Evolutionary conservation across 1,139 yeast species (phyloP).

Genomic region (Kurtzmaniella quercitrusa): DNA sequence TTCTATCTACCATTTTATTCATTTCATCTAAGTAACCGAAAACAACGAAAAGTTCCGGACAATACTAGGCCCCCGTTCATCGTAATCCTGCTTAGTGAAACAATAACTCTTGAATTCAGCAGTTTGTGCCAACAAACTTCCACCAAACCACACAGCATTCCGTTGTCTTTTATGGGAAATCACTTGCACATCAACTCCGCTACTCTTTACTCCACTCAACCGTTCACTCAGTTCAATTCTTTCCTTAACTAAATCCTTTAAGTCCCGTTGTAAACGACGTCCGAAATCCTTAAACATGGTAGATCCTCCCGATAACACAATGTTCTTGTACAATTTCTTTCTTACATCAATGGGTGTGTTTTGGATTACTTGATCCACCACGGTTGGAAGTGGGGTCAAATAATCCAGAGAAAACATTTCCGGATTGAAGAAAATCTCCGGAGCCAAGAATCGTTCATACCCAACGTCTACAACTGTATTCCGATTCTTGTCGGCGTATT

Average conservation of each 20-base stretch:
- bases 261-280: conserved; percentile 92
- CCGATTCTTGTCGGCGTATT: conserved; percentile 66
- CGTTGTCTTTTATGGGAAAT: conserved; percentile 96
- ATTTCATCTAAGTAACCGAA: conserved; percentile 42
- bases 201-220: conserved; percentile 76
- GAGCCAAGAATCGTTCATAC: conserved; percentile 95
- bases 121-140: conserved; percentile 93
- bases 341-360: conserved; percentile 97
- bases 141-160: conserved; percentile 99
- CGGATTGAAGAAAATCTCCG: conserved; percentile 97
- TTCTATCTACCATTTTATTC: too few species aligned
- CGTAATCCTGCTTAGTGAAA: conserved; percentile 95
- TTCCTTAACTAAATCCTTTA: conserved; percentile 81
- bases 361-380: conserved; percentile 93
- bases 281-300: conserved; percentile 99
- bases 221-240: conserved; percentile 81
- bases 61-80: conserved; percentile 95
- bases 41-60: conserved; percentile 94
- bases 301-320: conserved; percentile 94
- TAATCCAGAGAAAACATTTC: conserved; percentile 95
- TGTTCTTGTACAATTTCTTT: conserved; percentile 90
- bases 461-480: conserved; percentile 82
- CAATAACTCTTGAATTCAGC: conserved; percentile 95
- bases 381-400: conserved; percentile 90
- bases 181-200: conserved; percentile 96